A percentile compares a stretch with the other conserved stretches of the same genome.
These are phyloP conservation scores for Bipolaris gigantea DNA, from an alignment of 2,329 filamentous ascomycete genomes.

Conservation along the genomic window DNA sequence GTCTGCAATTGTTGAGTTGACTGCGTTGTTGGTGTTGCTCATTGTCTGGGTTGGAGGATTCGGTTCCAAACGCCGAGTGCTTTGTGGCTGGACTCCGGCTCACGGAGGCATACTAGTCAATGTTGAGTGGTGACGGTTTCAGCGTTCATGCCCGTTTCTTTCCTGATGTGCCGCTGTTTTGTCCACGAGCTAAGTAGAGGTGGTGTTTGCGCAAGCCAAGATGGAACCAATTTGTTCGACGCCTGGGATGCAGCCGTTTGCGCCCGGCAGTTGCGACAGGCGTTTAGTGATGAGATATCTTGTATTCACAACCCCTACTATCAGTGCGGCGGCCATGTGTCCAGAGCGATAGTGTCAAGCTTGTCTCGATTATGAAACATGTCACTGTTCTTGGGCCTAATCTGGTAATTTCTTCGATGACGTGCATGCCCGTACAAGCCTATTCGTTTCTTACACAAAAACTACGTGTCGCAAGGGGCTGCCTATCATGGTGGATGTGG, in stretches of 20 bases:
- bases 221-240: neutral
- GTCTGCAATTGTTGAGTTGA: neutral
- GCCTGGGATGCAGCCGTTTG: neutral
- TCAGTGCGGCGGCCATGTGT: neutral
- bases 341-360: neutral
- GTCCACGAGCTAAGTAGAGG: neutral
- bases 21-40: neutral
- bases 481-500: neutral
- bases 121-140: neutral
- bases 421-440: too few relatives aligned
- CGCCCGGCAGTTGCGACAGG: neutral
- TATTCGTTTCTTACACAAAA: too few relatives aligned
- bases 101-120: neutral
- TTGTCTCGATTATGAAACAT: too few relatives aligned
- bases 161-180: neutral
- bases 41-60: neutral
- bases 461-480: neutral
- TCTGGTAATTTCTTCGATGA: too few relatives aligned
- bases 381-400: too few relatives aligned
- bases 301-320: neutral
- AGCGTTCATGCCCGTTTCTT: neutral
- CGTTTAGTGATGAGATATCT: neutral
- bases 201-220: neutral
- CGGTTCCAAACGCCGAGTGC: neutral
- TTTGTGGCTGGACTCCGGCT: neutral